A percentile compares a stretch with the other conserved stretches of the same genome.
phyloP scores from a whole-genome alignment of 106 monocot species.

The Dioscorea dumetorum region DNA sequence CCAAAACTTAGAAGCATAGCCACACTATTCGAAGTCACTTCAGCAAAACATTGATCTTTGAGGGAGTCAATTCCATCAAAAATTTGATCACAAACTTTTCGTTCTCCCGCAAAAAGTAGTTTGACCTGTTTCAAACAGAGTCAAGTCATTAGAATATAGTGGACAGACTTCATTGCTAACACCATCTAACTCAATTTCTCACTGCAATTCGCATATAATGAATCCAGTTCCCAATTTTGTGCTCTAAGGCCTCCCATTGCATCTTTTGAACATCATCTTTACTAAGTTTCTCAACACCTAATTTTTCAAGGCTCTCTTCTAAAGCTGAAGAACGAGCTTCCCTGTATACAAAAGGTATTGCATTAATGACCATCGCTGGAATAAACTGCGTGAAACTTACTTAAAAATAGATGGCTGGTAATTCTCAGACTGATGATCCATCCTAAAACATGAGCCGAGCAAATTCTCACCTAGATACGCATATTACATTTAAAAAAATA shows the following conservation, averaged over 20 bases:
- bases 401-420: too few species aligned
- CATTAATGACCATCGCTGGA: background rate
- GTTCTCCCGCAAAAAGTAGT: constrained; percentile 85
- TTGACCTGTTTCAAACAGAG: constrained; percentile 59
- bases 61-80: constrained; percentile 59
- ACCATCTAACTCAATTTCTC: constrained; percentile 11
- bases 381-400: too few species aligned
- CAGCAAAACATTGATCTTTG: constrained; percentile 82
- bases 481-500: too few species aligned
- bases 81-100: constrained; percentile 86
- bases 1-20: constrained; percentile 89
- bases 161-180: background rate
- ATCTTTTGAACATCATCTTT: constrained; percentile 96
- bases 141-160: constrained; percentile 7
- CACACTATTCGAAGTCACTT: constrained; percentile 70
- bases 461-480: too few species aligned
- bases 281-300: constrained; percentile 79
- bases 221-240: constrained; percentile 95
- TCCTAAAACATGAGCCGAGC: too few species aligned
- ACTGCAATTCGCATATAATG: constrained; percentile 97
- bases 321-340: constrained; percentile 65
- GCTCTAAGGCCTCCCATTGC: constrained; percentile 86
- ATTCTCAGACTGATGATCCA: too few species aligned
- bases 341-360: constrained; percentile 23
- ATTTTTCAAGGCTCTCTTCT: constrained; percentile 64